phyloP scores from a whole-genome alignment of 2,329 filamentous ascomycete species.

The Clarireedia paspali region DNA sequence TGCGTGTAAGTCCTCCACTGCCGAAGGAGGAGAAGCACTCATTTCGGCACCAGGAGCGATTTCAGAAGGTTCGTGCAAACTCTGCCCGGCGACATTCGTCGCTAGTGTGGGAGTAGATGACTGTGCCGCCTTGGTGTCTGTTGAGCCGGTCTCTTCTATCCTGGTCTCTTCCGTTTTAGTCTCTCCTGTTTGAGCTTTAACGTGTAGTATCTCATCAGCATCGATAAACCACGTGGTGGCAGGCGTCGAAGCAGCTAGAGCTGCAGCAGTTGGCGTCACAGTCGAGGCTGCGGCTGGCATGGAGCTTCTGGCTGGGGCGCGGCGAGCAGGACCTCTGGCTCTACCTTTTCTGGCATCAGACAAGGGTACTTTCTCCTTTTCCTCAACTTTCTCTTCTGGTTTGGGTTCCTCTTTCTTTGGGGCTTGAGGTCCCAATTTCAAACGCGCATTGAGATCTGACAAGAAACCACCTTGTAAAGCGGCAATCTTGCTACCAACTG shows the following conservation, averaged over 20 bases:
- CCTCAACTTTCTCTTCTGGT: slow-evolving; percentile 47
- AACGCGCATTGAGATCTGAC: slow-evolving; percentile 82
- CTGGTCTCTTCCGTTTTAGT: background rate
- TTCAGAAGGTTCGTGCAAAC: slow-evolving; percentile 17
- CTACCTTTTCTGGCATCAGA: slow-evolving; percentile 84
- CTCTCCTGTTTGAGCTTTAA: slow-evolving; percentile 14
- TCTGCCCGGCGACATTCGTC: slow-evolving; percentile 21
- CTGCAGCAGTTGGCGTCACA: slow-evolving; percentile 8
- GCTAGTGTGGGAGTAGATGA: slow-evolving; percentile 20
- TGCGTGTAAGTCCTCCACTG: slow-evolving; percentile 11
- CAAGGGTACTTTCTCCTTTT: slow-evolving; percentile 68
- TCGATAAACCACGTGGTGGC: slow-evolving; percentile 35
- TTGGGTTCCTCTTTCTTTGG: slow-evolving; percentile 65
- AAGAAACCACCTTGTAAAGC: slow-evolving; percentile 87
- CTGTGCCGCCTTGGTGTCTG: slow-evolving; percentile 12
- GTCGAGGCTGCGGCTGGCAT: slow-evolving; percentile 15
- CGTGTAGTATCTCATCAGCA: slow-evolving; percentile 32
- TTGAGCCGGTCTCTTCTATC: slow-evolving; percentile 5
- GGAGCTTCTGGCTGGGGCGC: slow-evolving; percentile 49
- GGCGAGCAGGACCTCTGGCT: slow-evolving; percentile 77
- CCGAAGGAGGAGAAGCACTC: slow-evolving; percentile 8
- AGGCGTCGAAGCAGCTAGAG: slow-evolving; percentile 26
- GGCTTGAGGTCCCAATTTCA: slow-evolving; percentile 77
- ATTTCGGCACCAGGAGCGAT: slow-evolving; percentile 13
- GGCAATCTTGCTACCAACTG: slow-evolving; percentile 79